Conservation (phyloP, 2,329 filamentous ascomycete genomes). For the Fusarium clavum region DNA sequence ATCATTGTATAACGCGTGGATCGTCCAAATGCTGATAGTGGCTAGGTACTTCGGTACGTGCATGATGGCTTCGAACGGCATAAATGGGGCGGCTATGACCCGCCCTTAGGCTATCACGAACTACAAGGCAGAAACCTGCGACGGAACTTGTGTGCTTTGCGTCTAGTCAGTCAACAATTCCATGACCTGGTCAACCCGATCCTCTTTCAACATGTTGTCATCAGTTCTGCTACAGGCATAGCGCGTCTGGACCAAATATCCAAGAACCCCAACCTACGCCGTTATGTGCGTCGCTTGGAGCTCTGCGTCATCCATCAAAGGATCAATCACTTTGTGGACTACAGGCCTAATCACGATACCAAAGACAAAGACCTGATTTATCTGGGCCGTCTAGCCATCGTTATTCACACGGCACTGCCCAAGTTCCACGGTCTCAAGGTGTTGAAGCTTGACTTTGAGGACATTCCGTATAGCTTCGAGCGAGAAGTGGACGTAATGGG, state of each 20-base stretch:
- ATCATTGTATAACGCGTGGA: no score
- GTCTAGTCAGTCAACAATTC: not conserved
- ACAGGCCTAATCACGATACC: not conserved
- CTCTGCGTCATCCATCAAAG: not conserved
- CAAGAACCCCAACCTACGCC: not conserved
- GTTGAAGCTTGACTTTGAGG: not conserved
- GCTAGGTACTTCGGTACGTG: not conserved
- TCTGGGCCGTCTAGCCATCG: not conserved
- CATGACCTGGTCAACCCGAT: not conserved
- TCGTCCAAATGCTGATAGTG: not conserved
- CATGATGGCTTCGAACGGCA: not conserved
- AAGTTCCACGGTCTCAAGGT: not conserved
- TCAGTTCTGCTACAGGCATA: not conserved
- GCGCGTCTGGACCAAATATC: not conserved
- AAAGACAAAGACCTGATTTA: not conserved
- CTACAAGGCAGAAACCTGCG: not conserved
- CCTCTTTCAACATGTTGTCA: not conserved
- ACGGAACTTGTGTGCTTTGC: not conserved
- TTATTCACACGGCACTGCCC: not conserved
- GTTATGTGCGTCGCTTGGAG: not conserved
- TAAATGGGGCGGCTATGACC: not conserved
- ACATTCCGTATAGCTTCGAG: not conserved
- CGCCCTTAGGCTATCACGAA: not conserved
- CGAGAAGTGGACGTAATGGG: not conserved
- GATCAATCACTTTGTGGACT: not conserved